phyloP scores from a whole-genome alignment of 352 stramenopile genomes.

The Globisporangium takayamanum region DNA sequence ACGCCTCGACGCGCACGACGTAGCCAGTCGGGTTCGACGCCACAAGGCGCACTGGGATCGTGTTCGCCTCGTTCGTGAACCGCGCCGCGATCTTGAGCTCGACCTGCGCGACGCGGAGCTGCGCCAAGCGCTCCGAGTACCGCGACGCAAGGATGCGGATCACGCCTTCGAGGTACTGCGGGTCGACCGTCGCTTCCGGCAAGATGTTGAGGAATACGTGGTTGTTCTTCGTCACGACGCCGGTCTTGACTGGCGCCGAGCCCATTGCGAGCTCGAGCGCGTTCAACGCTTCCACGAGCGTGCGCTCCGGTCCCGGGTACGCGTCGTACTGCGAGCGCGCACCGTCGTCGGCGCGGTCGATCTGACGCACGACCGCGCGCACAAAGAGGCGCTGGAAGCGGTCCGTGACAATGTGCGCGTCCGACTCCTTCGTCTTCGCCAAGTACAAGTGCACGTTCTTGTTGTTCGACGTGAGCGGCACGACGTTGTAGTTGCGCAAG shows the following conservation, averaged over 20 bases:
- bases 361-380: slow-evolving; percentile 90
- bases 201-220: slow-evolving; percentile 99
- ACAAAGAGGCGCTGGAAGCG: slow-evolving; percentile 95
- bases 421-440: slow-evolving; percentile 87
- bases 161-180: slow-evolving; percentile 94
- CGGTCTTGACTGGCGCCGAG: slow-evolving; percentile 76
- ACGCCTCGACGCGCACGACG: slow-evolving; percentile 98
- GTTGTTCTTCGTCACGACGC: slow-evolving; percentile 91
- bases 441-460: slow-evolving; percentile 99
- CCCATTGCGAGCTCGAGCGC: slow-evolving; percentile 94
- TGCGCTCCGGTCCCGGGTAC: slow-evolving; percentile 92
- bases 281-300: slow-evolving; percentile 98
- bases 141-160: slow-evolving; percentile 88
- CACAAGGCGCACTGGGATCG: slow-evolving; percentile 95
- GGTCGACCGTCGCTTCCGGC: slow-evolving; percentile 91
- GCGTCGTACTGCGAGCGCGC: slow-evolving; percentile 86
- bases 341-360: slow-evolving; percentile 71
- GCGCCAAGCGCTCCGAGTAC: slow-evolving; percentile 86
- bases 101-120: slow-evolving; percentile 93
- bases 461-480: slow-evolving; percentile 88
- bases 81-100: slow-evolving; percentile 96
- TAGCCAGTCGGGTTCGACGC: slow-evolving; percentile 98
- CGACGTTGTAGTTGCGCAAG: slow-evolving; percentile 97
- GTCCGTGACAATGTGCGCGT: slow-evolving; percentile 78
- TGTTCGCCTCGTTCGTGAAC: slow-evolving; percentile 89